Base-by-base conservation (phyloP, 2,329 filamentous ascomycete species). In the Hysterium pulicare region DNA sequence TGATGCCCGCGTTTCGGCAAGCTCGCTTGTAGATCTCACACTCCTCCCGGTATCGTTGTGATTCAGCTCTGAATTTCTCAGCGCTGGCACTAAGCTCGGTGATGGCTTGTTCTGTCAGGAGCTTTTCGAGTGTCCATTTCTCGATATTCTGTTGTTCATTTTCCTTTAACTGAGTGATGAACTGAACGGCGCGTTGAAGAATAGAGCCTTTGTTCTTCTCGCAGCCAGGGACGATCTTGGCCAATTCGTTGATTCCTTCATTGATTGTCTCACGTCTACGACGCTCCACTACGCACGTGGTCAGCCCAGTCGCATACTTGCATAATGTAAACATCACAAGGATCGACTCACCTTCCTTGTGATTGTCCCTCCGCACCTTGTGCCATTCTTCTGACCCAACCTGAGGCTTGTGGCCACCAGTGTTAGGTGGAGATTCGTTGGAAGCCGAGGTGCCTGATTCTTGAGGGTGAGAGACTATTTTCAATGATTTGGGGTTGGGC, bases 171-270 rank as follows among this genome's bases (percentile, higher is more conserved):
- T 96, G 90, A 9, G 83, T 86, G 63, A 98, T 97, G 72, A 95
- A 97, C 50, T 89, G 84, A 8, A 96, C 91, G 0, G 93, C 90
- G 24, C 91, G 87, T 63, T 94, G 87, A 28, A 98, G 75, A 51
- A 98, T 97, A 2, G 90, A 94, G 1, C 93, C 93, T 71, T 98
- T 98, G 75, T 98, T 97, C 77, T 97, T 98, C 70, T 98, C 93
- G 59, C 91, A 96, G 11, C 90, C 90, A 0, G 93, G 93, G 0
- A 98, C 93, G 53, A 98, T 95, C 72, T 96, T 97, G 54, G 91
- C 88, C 22, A 98, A 81, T 68, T 97, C 93, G 61, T 96, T 97
- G 57, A 98, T 98, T 38, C 93, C 93, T 70, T 98, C 93, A 54
- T 98, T 98, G 66, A 98, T 98, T 0, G 93, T 96, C 70, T 98